Conservation (phyloP, 208 protist genomes). For the Phytomonas francai region DNA sequence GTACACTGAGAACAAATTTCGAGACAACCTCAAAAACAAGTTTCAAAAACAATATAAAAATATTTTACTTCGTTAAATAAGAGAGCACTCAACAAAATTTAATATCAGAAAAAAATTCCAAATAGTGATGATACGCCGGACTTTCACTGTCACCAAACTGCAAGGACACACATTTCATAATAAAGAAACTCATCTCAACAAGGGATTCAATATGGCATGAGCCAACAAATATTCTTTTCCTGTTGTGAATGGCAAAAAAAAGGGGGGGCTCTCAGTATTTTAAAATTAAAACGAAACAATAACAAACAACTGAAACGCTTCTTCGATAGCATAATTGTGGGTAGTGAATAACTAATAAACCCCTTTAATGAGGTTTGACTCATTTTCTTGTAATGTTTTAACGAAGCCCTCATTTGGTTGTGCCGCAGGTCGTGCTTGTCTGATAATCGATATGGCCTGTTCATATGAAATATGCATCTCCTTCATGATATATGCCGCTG, state of each 20-base stretch:
- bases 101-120: background rate
- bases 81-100: background rate
- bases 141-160: background rate
- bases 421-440: slow-evolving; percentile 51
- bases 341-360: background rate
- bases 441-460: slow-evolving; percentile 55
- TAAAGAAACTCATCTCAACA: background rate
- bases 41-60: background rate
- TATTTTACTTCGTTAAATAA: background rate
- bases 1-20: background rate
- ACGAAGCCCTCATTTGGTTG: slow-evolving; percentile 83
- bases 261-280: background rate
- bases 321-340: background rate
- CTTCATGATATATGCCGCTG: slow-evolving; percentile 83
- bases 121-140: background rate
- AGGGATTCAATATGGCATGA: slow-evolving; percentile 4
- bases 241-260: slow-evolving; percentile 7
- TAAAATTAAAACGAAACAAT: background rate
- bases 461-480: slow-evolving; percentile 44
- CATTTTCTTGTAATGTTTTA: slow-evolving; percentile 1
- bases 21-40: background rate
- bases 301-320: background rate
- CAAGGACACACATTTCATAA: background rate
- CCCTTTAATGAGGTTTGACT: background rate
- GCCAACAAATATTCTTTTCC: background rate